A percentile compares a stretch with the other conserved stretches of the same genome.
Conservation (phyloP, 441 rosid genomes). For the Pelargonium exstipulatum region DNA sequence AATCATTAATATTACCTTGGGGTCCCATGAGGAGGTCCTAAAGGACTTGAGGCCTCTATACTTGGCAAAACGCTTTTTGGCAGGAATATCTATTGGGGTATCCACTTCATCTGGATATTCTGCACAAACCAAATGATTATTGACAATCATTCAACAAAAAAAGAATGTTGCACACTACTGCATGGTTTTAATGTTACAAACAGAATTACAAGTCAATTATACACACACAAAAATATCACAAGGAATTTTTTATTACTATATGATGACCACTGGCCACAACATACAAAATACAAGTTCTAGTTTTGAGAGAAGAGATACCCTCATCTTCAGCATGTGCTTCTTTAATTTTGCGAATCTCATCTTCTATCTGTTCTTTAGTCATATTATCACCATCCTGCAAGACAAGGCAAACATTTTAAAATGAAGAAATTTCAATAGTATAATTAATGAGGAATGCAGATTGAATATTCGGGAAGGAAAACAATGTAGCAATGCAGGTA, state of each 20-base stretch:
- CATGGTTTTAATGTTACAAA: no score
- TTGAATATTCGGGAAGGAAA: background rate
- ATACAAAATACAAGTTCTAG: background rate
- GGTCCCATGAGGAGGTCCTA: conserved; percentile 97
- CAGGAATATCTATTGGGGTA: conserved; percentile 79
- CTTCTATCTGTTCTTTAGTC: conserved; percentile 78
- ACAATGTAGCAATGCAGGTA: background rate
- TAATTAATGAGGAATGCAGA: background rate
- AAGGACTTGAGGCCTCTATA: conserved; percentile 93
- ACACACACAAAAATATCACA: background rate
- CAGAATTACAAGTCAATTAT: background rate
- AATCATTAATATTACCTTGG: conserved; percentile 51
- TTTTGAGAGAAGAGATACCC: conserved; percentile 38
- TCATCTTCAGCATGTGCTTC: conserved; percentile 91
- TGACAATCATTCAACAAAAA: background rate
- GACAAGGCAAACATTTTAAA: conserved; percentile 15
- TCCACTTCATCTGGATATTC: conserved; percentile 98
- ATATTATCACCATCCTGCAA: conserved; percentile 78
- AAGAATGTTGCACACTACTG: background rate
- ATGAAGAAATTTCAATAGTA: conserved; percentile 1
- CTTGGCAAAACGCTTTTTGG: conserved; percentile 84
- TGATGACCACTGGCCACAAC: background rate
- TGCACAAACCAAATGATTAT: conserved; percentile 29
- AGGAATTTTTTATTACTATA: background rate
- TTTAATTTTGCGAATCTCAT: conserved; percentile 70